phyloP scores from a whole-genome alignment of 176 grass and related monocot species.

The Puya raimondii region DNA sequence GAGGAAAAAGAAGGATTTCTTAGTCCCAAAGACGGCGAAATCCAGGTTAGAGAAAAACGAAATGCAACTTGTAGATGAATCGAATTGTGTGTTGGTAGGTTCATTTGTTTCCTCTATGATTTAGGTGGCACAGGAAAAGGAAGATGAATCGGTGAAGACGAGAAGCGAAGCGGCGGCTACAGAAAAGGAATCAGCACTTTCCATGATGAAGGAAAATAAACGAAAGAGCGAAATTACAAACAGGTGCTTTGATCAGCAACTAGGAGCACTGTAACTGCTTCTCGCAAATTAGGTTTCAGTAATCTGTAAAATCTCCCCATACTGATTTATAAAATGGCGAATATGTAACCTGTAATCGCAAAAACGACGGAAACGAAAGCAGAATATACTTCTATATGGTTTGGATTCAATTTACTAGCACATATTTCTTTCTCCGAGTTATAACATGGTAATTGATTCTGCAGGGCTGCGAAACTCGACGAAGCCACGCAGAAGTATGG shows the following conservation, averaged over 20 bases:
- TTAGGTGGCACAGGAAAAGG: conserved; percentile 18
- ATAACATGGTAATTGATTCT: conserved; percentile 18
- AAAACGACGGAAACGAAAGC: no score
- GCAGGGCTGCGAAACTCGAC: conserved; percentile 14
- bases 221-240: not conserved
- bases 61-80: not conserved
- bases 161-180: conserved; percentile 11
- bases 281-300: no score
- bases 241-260: no score
- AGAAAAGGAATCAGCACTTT: conserved; percentile 5
- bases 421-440: conserved; percentile 26
- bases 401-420: not conserved
- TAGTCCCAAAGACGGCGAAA: conserved; percentile 21
- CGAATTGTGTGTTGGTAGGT: not conserved
- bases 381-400: no score
- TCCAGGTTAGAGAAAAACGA: conserved; percentile 15
- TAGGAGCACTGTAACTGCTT: no score
- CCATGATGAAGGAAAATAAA: conserved; percentile 1
- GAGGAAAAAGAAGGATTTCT: conserved; percentile 12
- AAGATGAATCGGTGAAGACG: conserved; percentile 6
- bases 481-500: conserved; percentile 4
- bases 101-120: not conserved
- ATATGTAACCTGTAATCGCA: no score
- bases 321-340: no score
- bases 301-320: no score